A percentile compares a stretch with the other conserved stretches of the same genome.
Evolutionary conservation across 176 grass and related monocot genomes (phyloP).

Genomic region (Cocos nucifera): DNA sequence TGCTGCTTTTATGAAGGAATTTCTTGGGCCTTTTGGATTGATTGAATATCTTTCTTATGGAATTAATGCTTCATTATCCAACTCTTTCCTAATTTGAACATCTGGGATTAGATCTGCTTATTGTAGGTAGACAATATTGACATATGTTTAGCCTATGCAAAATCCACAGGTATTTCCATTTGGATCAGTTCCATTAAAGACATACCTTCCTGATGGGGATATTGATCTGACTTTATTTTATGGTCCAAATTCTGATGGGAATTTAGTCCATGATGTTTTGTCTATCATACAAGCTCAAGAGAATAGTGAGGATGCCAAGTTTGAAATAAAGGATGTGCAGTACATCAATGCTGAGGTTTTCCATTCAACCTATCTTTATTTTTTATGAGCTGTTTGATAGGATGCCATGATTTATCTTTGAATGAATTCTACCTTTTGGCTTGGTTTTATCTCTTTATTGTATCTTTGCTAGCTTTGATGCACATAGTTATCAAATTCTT

Average conservation of each 20-base stretch:
- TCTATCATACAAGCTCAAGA: constrained; percentile 51
- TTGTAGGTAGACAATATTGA: no score
- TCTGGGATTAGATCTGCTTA: no score
- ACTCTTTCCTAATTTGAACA: no score
- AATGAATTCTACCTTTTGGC: no score
- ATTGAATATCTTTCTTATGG: no score
- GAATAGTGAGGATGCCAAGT: constrained; percentile 40
- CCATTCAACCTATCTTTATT: constrained; percentile 13
- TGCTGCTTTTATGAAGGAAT: no score
- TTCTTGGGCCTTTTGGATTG: no score
- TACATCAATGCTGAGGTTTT: constrained; percentile 72
- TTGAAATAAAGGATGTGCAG: constrained; percentile 55
- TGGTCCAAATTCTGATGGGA: constrained; percentile 33
- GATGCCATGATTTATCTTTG: no score
- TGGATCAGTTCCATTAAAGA: constrained; percentile 91
- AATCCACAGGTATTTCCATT: constrained; percentile 57
- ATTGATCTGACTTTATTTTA: constrained; percentile 74
- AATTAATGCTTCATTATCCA: no score
- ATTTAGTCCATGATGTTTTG: constrained; percentile 41
- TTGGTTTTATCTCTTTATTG: no score
- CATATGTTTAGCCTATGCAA: background rate
- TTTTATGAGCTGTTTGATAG: constrained; percentile 3
- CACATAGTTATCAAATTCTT: no score
- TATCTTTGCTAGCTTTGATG: no score
- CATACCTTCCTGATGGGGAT: constrained; percentile 94